Evolutionary conservation across 192 early-diverging fungal species (phyloP), one percentile per base, ranked within the genome.

Genomic region (Diversispora epigaea): DNA sequence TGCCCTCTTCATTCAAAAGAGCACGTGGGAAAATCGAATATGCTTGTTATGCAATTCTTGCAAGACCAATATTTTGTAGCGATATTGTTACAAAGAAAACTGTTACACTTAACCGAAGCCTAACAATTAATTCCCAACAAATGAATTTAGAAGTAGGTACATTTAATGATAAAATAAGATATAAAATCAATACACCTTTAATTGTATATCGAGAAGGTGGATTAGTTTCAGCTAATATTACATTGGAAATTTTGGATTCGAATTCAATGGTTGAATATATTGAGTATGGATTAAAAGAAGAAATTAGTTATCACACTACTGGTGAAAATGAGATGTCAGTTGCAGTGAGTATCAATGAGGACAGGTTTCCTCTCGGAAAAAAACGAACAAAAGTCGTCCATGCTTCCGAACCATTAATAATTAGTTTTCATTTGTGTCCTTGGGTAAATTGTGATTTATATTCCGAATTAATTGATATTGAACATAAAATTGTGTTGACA

Each of bases 181-280:
- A 80, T 62, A 67, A 72, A 32, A 79, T 77, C 32, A 80, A 64
- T 49, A 77, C 75, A 12, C 81, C 81, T 32, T 62, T 46, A 9
- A 82, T 82, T 17, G 61, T 67, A 14, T 82, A 72, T 60, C 73
- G 78, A 21, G 81, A 82, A 70, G 81, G 81, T 65, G 81, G 81
- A 40, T 57, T 82, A 17, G 64, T 82, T 17, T 46, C 43, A 14
- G 21, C n/a, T 14, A 70, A 80, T 10, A 40, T 82, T n/a, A 69
- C 56, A 25, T 45, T 82, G 17, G 39, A 66, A 25, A 75, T 76
- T 17, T n/a, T 14, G 3, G 68, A 82, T 17, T 43, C 63, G 7
- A 45, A 75, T 12, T 22, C 54, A 0, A 60, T 78, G 9, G 49
- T 68, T 68, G 60, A 56, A 63, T 22, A 76, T 39, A 68, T 82